Percentiles rank a stretch among this genome's conserved stretches.
phyloP scores from a whole-genome alignment of 371 early-diverging fungal genomes.

The Funneliformis caledonium region DNA sequence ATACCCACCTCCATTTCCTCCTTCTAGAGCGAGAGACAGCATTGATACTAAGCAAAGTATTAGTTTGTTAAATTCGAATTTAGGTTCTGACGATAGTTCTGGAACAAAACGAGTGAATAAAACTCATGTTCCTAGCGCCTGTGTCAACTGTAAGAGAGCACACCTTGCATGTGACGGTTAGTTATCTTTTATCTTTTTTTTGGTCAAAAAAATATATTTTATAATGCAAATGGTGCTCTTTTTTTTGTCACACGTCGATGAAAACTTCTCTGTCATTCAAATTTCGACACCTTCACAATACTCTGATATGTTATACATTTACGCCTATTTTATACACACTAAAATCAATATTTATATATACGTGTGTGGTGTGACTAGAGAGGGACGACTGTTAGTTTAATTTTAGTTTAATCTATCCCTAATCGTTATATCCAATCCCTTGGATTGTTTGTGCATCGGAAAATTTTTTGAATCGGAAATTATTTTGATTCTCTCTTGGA shows the following conservation, averaged over 20 bases:
- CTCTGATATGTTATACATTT: too few species aligned
- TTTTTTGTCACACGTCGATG: too few species aligned
- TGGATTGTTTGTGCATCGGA: neutral
- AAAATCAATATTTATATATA: too few species aligned
- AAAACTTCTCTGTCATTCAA: too few species aligned
- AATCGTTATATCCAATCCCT: neutral
- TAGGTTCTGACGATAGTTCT: conserved; percentile 5
- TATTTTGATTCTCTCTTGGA: too few species aligned
- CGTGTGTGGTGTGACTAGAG: too few species aligned
- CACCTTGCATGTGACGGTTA: conserved; percentile 70
- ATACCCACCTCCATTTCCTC: neutral
- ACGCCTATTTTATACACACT: too few species aligned
- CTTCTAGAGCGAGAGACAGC: neutral
- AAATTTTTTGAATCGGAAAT: neutral
- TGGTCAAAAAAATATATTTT: neutral
- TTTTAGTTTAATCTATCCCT: too few species aligned
- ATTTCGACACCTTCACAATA: too few species aligned
- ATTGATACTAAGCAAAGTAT: neutral
- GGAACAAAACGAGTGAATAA: conserved; percentile 37
- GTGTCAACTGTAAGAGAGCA: conserved; percentile 70
- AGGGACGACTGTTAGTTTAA: too few species aligned
- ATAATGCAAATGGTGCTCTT: too few species aligned
- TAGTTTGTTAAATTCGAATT: neutral
- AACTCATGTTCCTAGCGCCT: conserved; percentile 57
- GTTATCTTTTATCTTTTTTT: conserved; percentile 17